Evolutionary conservation across 306 rosid genomes (phyloP), one percentile per base, ranked within the genome.

Genomic region (Trifolium subterraneum): DNA sequence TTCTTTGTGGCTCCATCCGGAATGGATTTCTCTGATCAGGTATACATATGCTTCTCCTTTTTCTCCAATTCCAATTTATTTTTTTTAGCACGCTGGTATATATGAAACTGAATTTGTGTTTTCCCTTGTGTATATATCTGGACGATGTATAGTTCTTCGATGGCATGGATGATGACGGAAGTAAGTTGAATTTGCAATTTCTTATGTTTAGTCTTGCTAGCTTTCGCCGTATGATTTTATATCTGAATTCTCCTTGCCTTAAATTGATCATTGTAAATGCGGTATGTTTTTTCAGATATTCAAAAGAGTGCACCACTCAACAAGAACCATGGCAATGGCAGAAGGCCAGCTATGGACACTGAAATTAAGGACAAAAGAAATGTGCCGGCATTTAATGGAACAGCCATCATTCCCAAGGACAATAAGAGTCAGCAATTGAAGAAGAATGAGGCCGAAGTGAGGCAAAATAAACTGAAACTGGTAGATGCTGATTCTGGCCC

Each of bases 161-260:
- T 78, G 99, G 97, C 87, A 90, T 94, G 90, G 99, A 94, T 66
- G 99, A 94, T 60, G 76, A 81, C 62, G 97, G 96, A 92, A 94
- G 98, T 93, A 88, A 93, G 98, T 93, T 82, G 71, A 80, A 70
- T 77, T 82, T 48, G 16, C 78, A 44, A 78, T 70, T 44, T 62
- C 81, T 78, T 74, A 51, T 84, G 83, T 76, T 77, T 86, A 55
- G 76, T 73, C 58, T 72, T n/a, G 48, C 78, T 81, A 56, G 77
- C 69, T 75, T 83, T 72, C 29, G 15, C 64, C 73, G 55, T 58
- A 79, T 1, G 31, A 77, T 87, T 88, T 86, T 75, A 18, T 65
- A 72, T 78, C 78, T 60, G 77, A 78, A 76, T 77, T 72, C 69
- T 77, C 78, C 84, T 48, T 67, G 44, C 74, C 71, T 69, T 80